Evolutionary conservation across 345 rosid species (phyloP).

Genomic region (Dipteronia dyeriana): DNA sequence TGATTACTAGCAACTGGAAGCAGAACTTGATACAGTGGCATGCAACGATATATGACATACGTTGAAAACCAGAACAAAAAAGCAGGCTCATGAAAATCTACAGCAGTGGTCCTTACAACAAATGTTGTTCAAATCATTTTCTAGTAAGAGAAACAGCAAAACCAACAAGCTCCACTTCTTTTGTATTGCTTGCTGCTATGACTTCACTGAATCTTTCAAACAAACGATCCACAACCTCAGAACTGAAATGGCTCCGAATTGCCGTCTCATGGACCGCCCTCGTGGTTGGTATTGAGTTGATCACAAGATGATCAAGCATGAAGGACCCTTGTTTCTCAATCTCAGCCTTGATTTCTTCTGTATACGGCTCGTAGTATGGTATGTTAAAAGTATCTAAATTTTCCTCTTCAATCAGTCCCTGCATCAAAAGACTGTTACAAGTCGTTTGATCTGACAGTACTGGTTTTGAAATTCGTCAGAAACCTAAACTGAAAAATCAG

Average conservation of each 20-base stretch:
- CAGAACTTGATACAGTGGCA: neutral
- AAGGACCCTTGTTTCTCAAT: conserved; percentile 47
- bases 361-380: conserved; percentile 38
- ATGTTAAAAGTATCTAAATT: conserved; percentile 37
- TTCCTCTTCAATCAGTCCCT: conserved; percentile 41
- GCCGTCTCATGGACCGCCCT: neutral
- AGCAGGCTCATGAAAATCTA: neutral
- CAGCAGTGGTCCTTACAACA: neutral
- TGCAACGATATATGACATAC: neutral
- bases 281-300: conserved; percentile 21
- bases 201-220: conserved; percentile 30
- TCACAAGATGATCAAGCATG: conserved; percentile 25
- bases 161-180: conserved; percentile 36
- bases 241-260: conserved; percentile 5
- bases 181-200: conserved; percentile 35
- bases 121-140: conserved; percentile 5
- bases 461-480: neutral
- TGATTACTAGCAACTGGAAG: no score
- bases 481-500: neutral
- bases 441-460: neutral
- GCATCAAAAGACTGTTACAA: neutral
- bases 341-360: conserved; percentile 37
- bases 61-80: no score
- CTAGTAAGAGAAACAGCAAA: conserved; percentile 36
- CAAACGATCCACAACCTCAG: conserved; percentile 32